phyloP scores from a whole-genome alignment of 2,329 filamentous ascomycete species.

The Microsporum canis region DNA sequence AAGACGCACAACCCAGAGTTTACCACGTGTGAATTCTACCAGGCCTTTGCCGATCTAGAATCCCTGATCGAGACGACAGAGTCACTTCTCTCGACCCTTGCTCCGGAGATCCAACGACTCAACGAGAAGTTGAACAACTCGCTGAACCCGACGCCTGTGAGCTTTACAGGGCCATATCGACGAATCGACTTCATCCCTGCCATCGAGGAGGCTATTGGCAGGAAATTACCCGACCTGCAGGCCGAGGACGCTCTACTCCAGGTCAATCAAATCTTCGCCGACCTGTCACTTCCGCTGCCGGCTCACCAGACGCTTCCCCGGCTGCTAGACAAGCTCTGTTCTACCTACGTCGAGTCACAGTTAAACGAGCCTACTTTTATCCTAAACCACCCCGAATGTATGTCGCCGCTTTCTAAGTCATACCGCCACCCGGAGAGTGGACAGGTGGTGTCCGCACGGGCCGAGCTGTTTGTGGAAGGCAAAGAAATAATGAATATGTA shows the following conservation, averaged over 20 bases:
- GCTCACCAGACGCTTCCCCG: slow-evolving; percentile 48
- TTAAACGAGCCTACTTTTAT: slow-evolving; percentile 72
- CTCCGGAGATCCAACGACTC: slow-evolving; percentile 39
- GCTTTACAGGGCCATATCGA: slow-evolving; percentile 49
- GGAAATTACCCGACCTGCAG: slow-evolving; percentile 53
- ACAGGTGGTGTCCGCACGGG: slow-evolving; percentile 67
- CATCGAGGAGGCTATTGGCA: slow-evolving; percentile 57
- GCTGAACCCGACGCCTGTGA: slow-evolving; percentile 39
- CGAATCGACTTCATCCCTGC: slow-evolving; percentile 72
- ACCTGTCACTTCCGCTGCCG: slow-evolving; percentile 41
- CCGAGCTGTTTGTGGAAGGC: slow-evolving; percentile 70
- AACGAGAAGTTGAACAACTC: slow-evolving; percentile 30
- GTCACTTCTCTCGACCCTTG: slow-evolving; percentile 52
- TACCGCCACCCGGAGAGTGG: slow-evolving; percentile 56
- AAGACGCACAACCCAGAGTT: slow-evolving; percentile 94
- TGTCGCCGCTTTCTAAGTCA: slow-evolving; percentile 84
- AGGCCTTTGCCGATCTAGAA: slow-evolving; percentile 65
- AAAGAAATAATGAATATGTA: slow-evolving; percentile 92
- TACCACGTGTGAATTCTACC: slow-evolving; percentile 94
- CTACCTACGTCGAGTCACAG: slow-evolving; percentile 63
- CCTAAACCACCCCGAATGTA: slow-evolving; percentile 75
- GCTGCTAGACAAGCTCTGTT: slow-evolving; percentile 72
- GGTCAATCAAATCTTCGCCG: slow-evolving; percentile 45
- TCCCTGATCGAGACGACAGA: slow-evolving; percentile 69
- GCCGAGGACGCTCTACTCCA: slow-evolving; percentile 45